Conservation (phyloP, 352 stramenopile genomes). For the Phytophthora ramorum region DNA sequence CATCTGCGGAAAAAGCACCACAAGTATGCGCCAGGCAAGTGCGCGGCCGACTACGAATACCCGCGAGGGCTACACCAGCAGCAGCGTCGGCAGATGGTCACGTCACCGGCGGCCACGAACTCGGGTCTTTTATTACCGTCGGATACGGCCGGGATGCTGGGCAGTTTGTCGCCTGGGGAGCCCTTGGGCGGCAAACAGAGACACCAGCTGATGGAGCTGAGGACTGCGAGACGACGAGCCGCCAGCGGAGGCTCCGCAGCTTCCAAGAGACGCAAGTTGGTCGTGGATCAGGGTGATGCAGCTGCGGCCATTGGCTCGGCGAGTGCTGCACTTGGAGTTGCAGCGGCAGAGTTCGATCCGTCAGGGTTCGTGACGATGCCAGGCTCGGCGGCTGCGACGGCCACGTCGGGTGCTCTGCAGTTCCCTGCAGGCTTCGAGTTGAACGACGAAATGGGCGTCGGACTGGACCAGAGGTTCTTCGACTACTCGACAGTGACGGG, state of each 20-base stretch:
- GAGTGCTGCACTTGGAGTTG: not conserved
- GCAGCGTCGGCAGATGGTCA: slow-evolving; percentile 14
- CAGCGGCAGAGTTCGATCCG: slow-evolving; percentile 65
- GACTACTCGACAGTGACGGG: slow-evolving; percentile 5
- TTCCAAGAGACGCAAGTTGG: slow-evolving; percentile 54
- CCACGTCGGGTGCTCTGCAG: slow-evolving; percentile 41
- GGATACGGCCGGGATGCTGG: slow-evolving; percentile 38
- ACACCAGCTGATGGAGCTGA: slow-evolving; percentile 66
- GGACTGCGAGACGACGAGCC: slow-evolving; percentile 55
- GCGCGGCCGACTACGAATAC: slow-evolving; percentile 75
- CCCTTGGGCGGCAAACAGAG: slow-evolving; percentile 39
- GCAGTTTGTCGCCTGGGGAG: slow-evolving; percentile 55
- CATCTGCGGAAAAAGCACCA: slow-evolving; percentile 85
- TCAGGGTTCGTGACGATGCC: slow-evolving; percentile 64
- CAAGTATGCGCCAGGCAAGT: slow-evolving; percentile 81
- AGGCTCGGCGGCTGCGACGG: slow-evolving; percentile 16
- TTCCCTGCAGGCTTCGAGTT: slow-evolving; percentile 70
- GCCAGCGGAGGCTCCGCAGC: slow-evolving; percentile 15
- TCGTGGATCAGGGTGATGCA: slow-evolving; percentile 38
- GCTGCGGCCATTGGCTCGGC: slow-evolving; percentile 7
- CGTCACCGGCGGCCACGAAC: slow-evolving; percentile 5
- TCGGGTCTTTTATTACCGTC: slow-evolving; percentile 15
- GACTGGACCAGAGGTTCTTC: slow-evolving; percentile 60
- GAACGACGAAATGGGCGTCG: slow-evolving; percentile 51
- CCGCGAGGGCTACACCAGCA: slow-evolving; percentile 25